Evolutionary conservation across 2,329 filamentous ascomycete species (phyloP).

Genomic region (Botryotinia convoluta): DNA sequence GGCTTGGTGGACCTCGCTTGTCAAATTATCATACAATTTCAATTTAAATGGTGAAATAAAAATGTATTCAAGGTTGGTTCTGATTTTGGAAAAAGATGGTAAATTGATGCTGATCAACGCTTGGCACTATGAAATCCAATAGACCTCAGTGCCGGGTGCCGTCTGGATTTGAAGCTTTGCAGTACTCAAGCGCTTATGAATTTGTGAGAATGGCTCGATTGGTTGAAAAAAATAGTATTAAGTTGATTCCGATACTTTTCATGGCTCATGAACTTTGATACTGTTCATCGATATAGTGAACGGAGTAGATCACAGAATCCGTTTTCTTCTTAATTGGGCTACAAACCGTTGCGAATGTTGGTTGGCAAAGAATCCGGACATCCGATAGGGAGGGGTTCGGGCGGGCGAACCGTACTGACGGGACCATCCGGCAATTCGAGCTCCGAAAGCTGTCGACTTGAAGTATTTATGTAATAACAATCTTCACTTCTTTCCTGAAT

Average conservation of each 20-base stretch:
- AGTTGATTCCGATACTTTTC: background rate
- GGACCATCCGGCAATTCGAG: background rate
- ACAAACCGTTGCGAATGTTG: background rate
- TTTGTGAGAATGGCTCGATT: background rate
- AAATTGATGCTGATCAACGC: background rate
- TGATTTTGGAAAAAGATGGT: background rate
- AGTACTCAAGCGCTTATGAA: background rate
- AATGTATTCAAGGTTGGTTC: background rate
- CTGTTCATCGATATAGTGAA: too few species aligned
- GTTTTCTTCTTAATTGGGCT: background rate
- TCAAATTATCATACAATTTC: too few species aligned
- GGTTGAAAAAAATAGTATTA: background rate
- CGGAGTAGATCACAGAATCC: background rate
- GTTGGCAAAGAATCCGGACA: background rate
- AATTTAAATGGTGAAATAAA: background rate
- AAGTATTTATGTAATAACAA: background rate
- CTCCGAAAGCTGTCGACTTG: background rate
- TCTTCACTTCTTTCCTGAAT: rapidly evolving
- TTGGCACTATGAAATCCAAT: background rate
- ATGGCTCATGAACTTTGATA: background rate
- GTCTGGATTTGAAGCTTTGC: background rate
- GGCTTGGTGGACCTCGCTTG: background rate
- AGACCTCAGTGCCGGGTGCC: background rate
- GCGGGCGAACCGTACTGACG: background rate
- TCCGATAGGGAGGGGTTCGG: background rate